A percentile compares a stretch with the other conserved stretches of the same genome.
phyloP scores from a whole-genome alignment of 208 protist species.

The Lotmaria passim region DNA sequence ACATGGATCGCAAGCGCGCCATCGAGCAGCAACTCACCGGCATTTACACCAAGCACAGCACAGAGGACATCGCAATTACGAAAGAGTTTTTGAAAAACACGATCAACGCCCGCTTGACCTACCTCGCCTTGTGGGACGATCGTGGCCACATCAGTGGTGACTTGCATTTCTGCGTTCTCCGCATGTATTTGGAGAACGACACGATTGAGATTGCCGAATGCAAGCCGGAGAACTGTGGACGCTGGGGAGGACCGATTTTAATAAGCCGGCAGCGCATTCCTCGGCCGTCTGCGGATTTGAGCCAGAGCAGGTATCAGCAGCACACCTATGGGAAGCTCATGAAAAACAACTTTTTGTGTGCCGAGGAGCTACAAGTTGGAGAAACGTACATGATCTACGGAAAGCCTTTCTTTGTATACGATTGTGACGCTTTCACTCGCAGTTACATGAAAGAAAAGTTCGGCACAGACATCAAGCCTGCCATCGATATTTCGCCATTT shows the following conservation, averaged over 20 bases:
- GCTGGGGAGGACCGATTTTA: slow-evolving; percentile 65
- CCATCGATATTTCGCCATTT: slow-evolving; percentile 71
- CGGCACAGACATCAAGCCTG: slow-evolving; percentile 50
- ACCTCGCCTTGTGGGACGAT: slow-evolving; percentile 91
- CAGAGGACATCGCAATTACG: slow-evolving; percentile 81
- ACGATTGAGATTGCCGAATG: slow-evolving; percentile 80
- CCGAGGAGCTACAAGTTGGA: slow-evolving; percentile 82
- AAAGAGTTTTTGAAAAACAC: slow-evolving; percentile 86
- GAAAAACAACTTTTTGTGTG: slow-evolving; percentile 83
- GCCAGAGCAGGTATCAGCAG: slow-evolving; percentile 70
- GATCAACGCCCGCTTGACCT: slow-evolving; percentile 90
- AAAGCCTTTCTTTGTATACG: slow-evolving; percentile 87
- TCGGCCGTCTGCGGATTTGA: slow-evolving; percentile 38
- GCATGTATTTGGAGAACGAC: slow-evolving; percentile 81
- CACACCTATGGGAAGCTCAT: slow-evolving; percentile 89
- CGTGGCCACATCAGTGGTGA: slow-evolving; percentile 82
- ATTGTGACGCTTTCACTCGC: slow-evolving; percentile 76
- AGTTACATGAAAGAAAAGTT: slow-evolving; percentile 69
- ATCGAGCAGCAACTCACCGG: slow-evolving; percentile 86
- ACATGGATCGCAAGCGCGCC: slow-evolving; percentile 87
- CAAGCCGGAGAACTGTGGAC: slow-evolving; percentile 74
- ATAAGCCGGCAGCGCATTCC: slow-evolving; percentile 84
- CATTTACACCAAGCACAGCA: slow-evolving; percentile 90
- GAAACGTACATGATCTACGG: slow-evolving; percentile 86
- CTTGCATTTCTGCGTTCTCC: slow-evolving; percentile 75